Evolutionary conservation across 2,329 filamentous ascomycete genomes (phyloP), one percentile per base, ranked within the genome.

Genomic region (Clarireedia paspali): DNA sequence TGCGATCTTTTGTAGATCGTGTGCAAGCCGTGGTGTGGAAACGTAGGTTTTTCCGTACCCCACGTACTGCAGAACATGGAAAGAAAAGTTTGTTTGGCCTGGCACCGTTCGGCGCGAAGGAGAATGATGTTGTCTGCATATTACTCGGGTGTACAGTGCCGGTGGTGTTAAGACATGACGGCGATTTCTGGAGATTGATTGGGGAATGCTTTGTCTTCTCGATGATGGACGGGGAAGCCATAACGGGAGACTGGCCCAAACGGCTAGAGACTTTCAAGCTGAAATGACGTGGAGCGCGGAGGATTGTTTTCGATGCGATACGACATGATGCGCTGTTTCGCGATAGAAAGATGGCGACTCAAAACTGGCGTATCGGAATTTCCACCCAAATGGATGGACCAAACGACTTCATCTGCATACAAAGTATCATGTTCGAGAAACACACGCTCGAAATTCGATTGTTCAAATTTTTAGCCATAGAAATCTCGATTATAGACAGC

Each of bases 91-190:
- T 39, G 14, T 58, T 59, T 42, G 60, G 57, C n/a, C 42, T 60
- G 2, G 57, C 50, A 7, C 56, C 51, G 9, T 26, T 49, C 6
- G 27, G 55, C 15, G 38, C 56, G 4, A 46, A 50, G 34, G 23
- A 23, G 10, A 53, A 53, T 1, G 60, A 63, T 47, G 20, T 62
- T 12, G 44, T 65, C 17, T 65, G 62, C 55, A 57, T 65, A 20
- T 42, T 65, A 12, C 59, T 59, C 49, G 63, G 63, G 4, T 65
- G 62, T 49, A 62, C 56, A 42, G 63, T 65, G 0, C 62, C 63
- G 2, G 62, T 65, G 5, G 55, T 65, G 9, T 15, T 55, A 1
- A 30, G 63, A 1, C 54, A 54, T 10, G 24, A 49, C 24, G 34
- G 47, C 5, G 47, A 44, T 24, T 23, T 9, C 12, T 34, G 45